phyloP scores from a whole-genome alignment of 306 rosid species.

The Castanea mollissima region DNA sequence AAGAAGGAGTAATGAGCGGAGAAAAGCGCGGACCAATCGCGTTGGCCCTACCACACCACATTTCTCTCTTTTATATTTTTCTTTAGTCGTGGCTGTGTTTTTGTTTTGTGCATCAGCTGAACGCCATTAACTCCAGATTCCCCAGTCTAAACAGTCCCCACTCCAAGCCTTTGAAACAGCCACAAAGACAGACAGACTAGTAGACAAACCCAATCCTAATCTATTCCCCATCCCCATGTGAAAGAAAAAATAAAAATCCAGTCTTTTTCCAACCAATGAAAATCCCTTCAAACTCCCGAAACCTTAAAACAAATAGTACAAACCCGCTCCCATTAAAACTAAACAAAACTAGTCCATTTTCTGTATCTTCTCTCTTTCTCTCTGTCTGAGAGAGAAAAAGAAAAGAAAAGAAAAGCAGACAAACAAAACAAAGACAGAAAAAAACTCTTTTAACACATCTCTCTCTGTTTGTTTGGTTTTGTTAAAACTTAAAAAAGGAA shows the following conservation, averaged over 20 bases:
- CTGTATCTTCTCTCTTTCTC: background rate
- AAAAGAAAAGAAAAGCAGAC: too few relatives aligned
- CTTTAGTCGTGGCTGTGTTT: background rate
- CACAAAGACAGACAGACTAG: too few relatives aligned
- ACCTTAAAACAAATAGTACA: background rate
- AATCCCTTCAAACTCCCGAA: constrained; percentile 15
- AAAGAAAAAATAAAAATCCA: background rate
- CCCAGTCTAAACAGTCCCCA: constrained; percentile 12
- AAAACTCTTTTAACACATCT: too few relatives aligned
- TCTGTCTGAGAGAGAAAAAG: background rate
- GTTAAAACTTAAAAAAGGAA: background rate
- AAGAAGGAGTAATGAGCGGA: constrained; percentile 18
- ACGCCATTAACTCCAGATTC: too few relatives aligned
- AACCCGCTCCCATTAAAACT: too few relatives aligned
- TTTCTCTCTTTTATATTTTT: background rate
- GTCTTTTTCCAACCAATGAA: background rate
- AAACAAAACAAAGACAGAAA: too few relatives aligned
- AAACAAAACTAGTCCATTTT: too few relatives aligned
- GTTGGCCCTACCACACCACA: constrained; percentile 42
- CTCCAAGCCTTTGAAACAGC: constrained; percentile 7
- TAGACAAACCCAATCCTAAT: background rate
- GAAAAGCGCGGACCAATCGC: constrained; percentile 46
- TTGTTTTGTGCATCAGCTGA: too few relatives aligned
- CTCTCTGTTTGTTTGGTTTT: background rate
- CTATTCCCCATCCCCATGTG: background rate